Percentiles rank a stretch among this genome's conserved stretches.
phyloP scores from a whole-genome alignment of 495 filamentous ascomycete species.

The Hypoxylon intermedium region DNA sequence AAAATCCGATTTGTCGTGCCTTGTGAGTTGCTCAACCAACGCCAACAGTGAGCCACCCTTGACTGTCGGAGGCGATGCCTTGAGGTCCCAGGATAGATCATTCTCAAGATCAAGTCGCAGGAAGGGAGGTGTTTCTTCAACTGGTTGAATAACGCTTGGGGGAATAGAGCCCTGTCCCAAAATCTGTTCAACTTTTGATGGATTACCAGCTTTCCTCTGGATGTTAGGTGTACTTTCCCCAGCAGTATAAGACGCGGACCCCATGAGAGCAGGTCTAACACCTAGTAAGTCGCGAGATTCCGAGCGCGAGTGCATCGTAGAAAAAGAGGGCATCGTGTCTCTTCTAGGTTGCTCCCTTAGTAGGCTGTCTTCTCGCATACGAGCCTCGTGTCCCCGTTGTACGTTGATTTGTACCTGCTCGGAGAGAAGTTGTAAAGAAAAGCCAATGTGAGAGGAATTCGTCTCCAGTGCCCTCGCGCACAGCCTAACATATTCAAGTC shows the following conservation, averaged over 20 bases:
- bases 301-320: constrained; percentile 55
- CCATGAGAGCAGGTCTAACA: constrained; percentile 49
- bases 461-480: constrained; percentile 82
- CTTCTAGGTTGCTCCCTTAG: constrained; percentile 51
- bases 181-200: constrained; percentile 84
- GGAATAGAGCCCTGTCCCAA: constrained; percentile 83
- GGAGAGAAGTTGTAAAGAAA: constrained; percentile 83
- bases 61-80: constrained; percentile 71
- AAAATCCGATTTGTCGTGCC: constrained; percentile 94
- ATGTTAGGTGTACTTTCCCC: constrained; percentile 65
- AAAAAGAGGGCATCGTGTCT: constrained; percentile 52
- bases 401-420: constrained; percentile 69
- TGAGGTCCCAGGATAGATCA: constrained; percentile 88
- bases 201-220: constrained; percentile 67
- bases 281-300: constrained; percentile 51
- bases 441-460: constrained; percentile 83
- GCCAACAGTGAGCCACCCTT: constrained; percentile 89
- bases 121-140: constrained; percentile 81
- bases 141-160: constrained; percentile 56
- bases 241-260: constrained; percentile 72
- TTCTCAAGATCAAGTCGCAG: constrained; percentile 87
- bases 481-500: constrained; percentile 76
- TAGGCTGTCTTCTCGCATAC: constrained; percentile 49
- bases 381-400: constrained; percentile 50
- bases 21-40: constrained; percentile 93